Conservation (phyloP, 495 filamentous ascomycete species). For the Parachaetomium inaequale region DNA sequence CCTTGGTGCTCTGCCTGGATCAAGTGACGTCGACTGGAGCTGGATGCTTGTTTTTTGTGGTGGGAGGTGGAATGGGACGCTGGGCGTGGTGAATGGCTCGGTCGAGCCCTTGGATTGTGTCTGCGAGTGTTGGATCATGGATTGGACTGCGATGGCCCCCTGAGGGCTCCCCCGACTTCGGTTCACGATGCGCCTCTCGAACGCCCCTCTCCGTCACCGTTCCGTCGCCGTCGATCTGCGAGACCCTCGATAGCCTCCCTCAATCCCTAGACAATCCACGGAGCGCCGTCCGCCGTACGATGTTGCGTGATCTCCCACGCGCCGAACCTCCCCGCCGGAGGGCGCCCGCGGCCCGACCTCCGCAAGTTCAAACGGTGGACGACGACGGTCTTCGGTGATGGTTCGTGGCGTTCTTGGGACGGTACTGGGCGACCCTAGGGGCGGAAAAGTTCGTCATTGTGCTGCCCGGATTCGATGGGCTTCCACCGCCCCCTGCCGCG, state of each 20-base stretch:
- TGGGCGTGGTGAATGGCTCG: background rate
- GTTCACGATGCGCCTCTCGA: background rate
- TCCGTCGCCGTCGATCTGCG: background rate
- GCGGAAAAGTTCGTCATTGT: too few relatives aligned
- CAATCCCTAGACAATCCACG: background rate
- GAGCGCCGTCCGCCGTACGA: background rate
- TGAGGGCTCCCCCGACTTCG: background rate
- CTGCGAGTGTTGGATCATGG: background rate
- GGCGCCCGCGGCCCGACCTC: too few relatives aligned
- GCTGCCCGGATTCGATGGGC: too few relatives aligned
- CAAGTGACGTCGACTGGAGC: background rate
- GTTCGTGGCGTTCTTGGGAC: too few relatives aligned
- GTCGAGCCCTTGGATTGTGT: background rate
- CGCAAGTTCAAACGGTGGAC: too few relatives aligned
- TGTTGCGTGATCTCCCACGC: background rate
- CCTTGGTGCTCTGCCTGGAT: background rate
- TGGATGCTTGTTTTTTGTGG: background rate
- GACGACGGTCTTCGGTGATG: background rate
- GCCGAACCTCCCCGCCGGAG: background rate
- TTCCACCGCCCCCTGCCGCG: too few relatives aligned
- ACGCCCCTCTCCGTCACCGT: background rate
- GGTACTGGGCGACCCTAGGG: too few relatives aligned
- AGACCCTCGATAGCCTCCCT: background rate
- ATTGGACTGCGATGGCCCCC: background rate
- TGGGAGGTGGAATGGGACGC: background rate